A percentile compares a stretch with the other conserved stretches of the same genome.
Conservation (phyloP, 2,329 filamentous ascomycete species). For the Colletotrichum simmondsii region DNA sequence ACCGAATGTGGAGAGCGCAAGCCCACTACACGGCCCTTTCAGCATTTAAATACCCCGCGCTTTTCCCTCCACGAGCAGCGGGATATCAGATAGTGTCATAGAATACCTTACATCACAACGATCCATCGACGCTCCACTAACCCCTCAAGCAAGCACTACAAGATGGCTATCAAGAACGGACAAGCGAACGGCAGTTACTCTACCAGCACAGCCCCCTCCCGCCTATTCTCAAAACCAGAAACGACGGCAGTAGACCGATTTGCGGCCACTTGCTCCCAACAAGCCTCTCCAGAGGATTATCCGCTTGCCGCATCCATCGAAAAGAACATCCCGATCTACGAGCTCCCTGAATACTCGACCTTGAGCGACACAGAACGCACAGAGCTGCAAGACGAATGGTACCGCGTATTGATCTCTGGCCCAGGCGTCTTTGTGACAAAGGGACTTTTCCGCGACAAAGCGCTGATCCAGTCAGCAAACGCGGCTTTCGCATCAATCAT, state of each 20-base stretch:
- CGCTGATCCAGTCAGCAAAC: slow-evolving; percentile 58
- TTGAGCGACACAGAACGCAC: slow-evolving; percentile 38
- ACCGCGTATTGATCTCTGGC: slow-evolving; percentile 65
- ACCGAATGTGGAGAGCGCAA: slow-evolving; percentile 1
- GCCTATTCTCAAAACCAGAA: slow-evolving; percentile 39
- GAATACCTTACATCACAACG: neutral
- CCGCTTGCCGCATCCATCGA: slow-evolving; percentile 57
- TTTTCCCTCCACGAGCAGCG: neutral
- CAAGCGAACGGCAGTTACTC: neutral
- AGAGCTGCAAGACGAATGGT: slow-evolving; percentile 69
- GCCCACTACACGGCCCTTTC: neutral
- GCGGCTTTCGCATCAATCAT: slow-evolving; percentile 60
- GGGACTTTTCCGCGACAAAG: slow-evolving; percentile 57
- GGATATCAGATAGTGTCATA: neutral
- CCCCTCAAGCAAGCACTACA: neutral
- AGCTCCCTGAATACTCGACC: slow-evolving; percentile 50
- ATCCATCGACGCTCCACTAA: neutral
- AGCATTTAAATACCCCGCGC: slow-evolving; percentile 20
- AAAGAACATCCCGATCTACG: slow-evolving; percentile 67
- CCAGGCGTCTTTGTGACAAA: slow-evolving; percentile 70
- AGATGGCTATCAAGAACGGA: slow-evolving; percentile 4
- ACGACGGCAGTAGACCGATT: slow-evolving; percentile 55
- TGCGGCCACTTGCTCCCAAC: slow-evolving; percentile 54
- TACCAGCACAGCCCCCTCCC: slow-evolving; percentile 2
- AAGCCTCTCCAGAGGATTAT: slow-evolving; percentile 50